Evolutionary conservation across 1,284 basidiomycete genomes (phyloP), one percentile per base, ranked within the genome.

Genomic region (Trametes polyzona): DNA sequence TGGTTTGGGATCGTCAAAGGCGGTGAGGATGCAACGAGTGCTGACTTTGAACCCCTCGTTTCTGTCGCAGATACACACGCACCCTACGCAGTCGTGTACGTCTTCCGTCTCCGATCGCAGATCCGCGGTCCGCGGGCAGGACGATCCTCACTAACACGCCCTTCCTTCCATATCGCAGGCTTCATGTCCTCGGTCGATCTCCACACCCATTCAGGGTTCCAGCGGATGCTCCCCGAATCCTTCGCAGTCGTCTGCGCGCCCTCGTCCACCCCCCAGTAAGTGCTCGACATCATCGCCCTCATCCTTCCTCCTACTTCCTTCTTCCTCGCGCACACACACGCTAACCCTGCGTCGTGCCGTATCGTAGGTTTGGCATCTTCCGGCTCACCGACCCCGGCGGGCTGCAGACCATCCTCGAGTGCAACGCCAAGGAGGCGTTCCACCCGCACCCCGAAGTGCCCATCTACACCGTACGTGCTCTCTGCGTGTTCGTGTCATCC

Each of bases 211-310:
- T 87, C 90, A 1, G 86, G 83, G 6, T 96, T 94, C 74, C 93
- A 96, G 64, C 73, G 84, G 23, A 93, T 93, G 86, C 79, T 96
- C 3, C 90, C 90, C 0, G 94, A 96, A 70, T 93, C 92, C 0
- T 91, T 96, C 66, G 94, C 94, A 0, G 91, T 96, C 43, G 94
- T 96, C 12, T 95, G 93, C 66, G 91, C 93, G 2, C 94, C 93
- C 0, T 83, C 83, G 52, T 86, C 83, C 2, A 83, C 80, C 21
- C 93, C 93, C 0, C 88, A 84, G 91, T 92, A 71, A 35, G 83
- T 57, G 14, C n/a, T n/a, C n/a, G n/a, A n/a, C n/a, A n/a, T n/a
- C n/a, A n/a, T n/a, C n/a, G n/a, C n/a, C n/a, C n/a, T n/a, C n/a
- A n/a, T n/a, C n/a, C n/a, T n/a, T n/a, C n/a, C 2, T 3, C 9